Base-by-base conservation (phyloP, 176 grass and related monocot genomes). In the Typha latifolia region DNA sequence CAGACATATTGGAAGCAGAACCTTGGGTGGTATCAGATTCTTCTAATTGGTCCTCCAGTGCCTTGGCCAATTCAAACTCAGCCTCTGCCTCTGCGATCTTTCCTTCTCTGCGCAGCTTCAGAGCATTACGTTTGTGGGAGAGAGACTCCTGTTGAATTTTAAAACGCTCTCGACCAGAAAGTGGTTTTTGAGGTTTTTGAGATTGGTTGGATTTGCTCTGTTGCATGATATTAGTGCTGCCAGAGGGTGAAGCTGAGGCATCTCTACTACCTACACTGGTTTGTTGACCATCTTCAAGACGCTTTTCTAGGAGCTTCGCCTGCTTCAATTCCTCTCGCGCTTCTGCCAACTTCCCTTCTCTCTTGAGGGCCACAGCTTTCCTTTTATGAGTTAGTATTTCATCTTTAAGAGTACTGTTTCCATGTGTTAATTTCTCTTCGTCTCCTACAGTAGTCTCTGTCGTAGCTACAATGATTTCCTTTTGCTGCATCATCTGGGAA, bases 141-240 rank as follows among this genome's bases (percentile, higher is more conserved):
- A 96, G 82, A 64, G 92, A 96, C 72, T 96, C 85, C 21, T 90
- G 92, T 66, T 91, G 92, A 69, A 96, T 89, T 71, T 81, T 91
- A 24, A 96, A 83, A 19, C 88, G 82, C 34, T 91, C 92, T 27
- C 88, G 92, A 56, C 82, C 82, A 47, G 92, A 79, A 56, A 84
- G 71, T 79, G 82, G 74, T 78, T 91, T 91, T 20, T 49, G 77
- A 66, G 82, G 74, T 78, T 91, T 91, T 20, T 49, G 77, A 66
- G 82, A 50, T n/a, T 78, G 80, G 14, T 43, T 75, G 2, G 71
- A 15, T 63, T 86, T 88, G 69, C 29, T 78, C 15, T 48, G 77
- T 77, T 80, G 68, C 24, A 29, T 32, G 49, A 65, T 51, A 83
- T 51, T 8, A 20, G 13, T 81, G 51, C 16, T 81, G 14, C 5